These are phyloP conservation scores for Podila epicladia DNA, from an alignment of 192 early-diverging fungal genomes.

Conservation along the genomic window DNA sequence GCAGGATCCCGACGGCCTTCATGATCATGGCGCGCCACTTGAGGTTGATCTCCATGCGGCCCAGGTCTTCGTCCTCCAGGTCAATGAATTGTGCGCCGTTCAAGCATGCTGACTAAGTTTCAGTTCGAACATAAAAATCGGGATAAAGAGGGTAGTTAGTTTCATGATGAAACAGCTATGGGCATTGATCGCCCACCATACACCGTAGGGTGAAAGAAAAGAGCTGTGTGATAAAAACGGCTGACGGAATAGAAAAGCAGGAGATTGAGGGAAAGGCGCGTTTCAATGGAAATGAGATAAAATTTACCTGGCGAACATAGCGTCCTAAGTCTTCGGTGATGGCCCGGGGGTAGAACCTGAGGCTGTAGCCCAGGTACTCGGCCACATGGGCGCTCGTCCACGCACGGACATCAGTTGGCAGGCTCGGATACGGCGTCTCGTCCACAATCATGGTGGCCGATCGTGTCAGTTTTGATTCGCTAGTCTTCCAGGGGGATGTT, in stretches of 20 bases:
- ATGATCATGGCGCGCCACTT: conserved; percentile 54
- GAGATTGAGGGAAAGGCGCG: background rate
- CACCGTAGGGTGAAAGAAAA: too few relatives aligned
- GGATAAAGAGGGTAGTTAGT: background rate
- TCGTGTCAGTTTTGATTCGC: conserved; percentile 3
- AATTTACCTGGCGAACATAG: conserved; percentile 49
- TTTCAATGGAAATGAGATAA: background rate
- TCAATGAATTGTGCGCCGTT: conserved; percentile 48
- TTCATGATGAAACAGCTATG: background rate
- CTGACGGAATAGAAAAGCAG: too few relatives aligned
- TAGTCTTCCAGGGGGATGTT: conserved; percentile 33
- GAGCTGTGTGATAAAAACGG: too few relatives aligned
- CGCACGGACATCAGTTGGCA: conserved; percentile 39
- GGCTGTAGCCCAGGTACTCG: conserved; percentile 45
- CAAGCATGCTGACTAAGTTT: conserved; percentile 30
- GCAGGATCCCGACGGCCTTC: conserved; percentile 49
- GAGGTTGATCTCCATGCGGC: conserved; percentile 51
- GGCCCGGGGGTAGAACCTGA: conserved; percentile 45
- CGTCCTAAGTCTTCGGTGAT: conserved; percentile 49
- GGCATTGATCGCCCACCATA: too few relatives aligned
- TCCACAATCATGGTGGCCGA: conserved; percentile 32
- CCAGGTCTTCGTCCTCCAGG: conserved; percentile 44
- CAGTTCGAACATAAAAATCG: background rate
- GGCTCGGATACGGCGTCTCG: conserved; percentile 37
- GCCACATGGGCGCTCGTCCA: conserved; percentile 50